Evolutionary conservation across 1,139 yeast species (phyloP).

Genomic region (Blastobotrys capitulatus): DNA sequence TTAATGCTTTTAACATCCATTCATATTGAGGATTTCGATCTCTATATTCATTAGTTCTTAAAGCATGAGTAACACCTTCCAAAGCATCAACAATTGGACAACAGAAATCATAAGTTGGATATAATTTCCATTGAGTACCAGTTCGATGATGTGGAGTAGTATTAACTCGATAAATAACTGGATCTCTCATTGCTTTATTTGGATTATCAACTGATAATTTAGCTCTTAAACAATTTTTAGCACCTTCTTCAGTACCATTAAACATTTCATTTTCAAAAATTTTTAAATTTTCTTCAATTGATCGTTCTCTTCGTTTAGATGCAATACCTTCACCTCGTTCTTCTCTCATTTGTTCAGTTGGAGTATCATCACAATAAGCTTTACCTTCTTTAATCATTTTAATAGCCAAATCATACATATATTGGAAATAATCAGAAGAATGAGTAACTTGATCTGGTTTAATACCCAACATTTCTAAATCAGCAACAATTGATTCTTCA

Average conservation of each 20-base stretch:
- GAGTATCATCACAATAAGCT: slow-evolving; percentile 96
- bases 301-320: slow-evolving; percentile 81
- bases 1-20: slow-evolving; percentile 81
- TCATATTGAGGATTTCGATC: slow-evolving; percentile 97
- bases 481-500: slow-evolving; percentile 88
- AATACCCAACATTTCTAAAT: slow-evolving; percentile 80
- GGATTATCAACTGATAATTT: slow-evolving; percentile 85
- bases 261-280: slow-evolving; percentile 88
- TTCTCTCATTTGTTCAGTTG: slow-evolving; percentile 90
- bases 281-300: slow-evolving; percentile 82
- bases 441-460: slow-evolving; percentile 82
- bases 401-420: slow-evolving; percentile 81
- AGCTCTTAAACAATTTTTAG: slow-evolving; percentile 88
- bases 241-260: slow-evolving; percentile 85
- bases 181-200: slow-evolving; percentile 94
- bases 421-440: slow-evolving; percentile 87
- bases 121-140: slow-evolving; percentile 84
- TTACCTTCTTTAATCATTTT: slow-evolving; percentile 87
- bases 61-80: slow-evolving; percentile 96
- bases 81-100: slow-evolving; percentile 91
- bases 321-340: slow-evolving; percentile 97
- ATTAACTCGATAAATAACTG: slow-evolving; percentile 94
- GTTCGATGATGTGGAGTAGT: slow-evolving; percentile 90
- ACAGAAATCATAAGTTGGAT: slow-evolving; percentile 98
- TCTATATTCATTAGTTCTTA: slow-evolving; percentile 95